Conservation (phyloP, 1,139 yeast genomes). For the Blastobotrys apis region DNA sequence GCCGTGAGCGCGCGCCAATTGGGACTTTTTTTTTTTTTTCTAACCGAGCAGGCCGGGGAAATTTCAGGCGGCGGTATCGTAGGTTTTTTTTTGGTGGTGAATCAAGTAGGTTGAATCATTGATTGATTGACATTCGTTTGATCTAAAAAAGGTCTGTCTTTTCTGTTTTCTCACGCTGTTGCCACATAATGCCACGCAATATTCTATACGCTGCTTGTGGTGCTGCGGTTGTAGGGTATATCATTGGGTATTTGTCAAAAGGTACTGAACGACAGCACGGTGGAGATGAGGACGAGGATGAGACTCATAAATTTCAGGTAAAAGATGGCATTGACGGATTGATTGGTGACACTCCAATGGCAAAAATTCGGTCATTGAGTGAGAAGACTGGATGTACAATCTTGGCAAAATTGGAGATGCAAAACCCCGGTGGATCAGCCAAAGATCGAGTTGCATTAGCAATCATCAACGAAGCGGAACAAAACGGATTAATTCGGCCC, state of each 20-base stretch:
- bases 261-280: background rate
- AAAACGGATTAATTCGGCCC: slow-evolving; percentile 53
- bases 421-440: slow-evolving; percentile 94
- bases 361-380: slow-evolving; percentile 73
- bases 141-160: too few species aligned
- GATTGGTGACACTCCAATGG: slow-evolving; percentile 87
- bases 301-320: too few species aligned
- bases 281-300: background rate
- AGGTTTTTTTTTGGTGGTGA: too few species aligned
- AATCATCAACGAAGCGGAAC: slow-evolving; percentile 67
- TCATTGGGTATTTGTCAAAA: background rate
- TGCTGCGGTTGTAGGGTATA: background rate
- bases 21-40: too few species aligned
- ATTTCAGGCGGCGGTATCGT: too few species aligned
- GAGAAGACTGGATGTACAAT: slow-evolving; percentile 72
- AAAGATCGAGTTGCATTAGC: slow-evolving; percentile 92
- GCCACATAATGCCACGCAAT: too few species aligned
- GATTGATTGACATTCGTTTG: too few species aligned
- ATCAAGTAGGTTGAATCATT: too few species aligned
- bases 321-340: slow-evolving; percentile 50
- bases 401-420: slow-evolving; percentile 79
- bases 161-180: too few species aligned
- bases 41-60: too few species aligned
- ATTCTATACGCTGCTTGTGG: too few species aligned
- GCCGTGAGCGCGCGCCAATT: too few species aligned